Conservation (phyloP, 306 rosid genomes). For the Prinsepia uniflora region DNA sequence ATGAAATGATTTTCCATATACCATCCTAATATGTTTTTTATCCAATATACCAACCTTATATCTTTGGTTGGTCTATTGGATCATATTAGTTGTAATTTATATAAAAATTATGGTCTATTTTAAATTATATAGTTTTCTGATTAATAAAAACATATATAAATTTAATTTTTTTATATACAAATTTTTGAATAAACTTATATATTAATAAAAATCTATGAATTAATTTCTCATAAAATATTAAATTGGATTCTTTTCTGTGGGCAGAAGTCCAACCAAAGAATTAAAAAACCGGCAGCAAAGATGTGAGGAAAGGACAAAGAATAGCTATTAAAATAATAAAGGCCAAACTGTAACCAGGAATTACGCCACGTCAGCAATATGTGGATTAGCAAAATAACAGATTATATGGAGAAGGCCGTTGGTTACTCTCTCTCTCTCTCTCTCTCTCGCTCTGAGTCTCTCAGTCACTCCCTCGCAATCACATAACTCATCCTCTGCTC, state of each 20-base stretch:
- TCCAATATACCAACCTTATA: too few relatives aligned
- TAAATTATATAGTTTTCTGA: too few relatives aligned
- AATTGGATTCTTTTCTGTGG: not conserved
- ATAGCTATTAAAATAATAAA: not conserved
- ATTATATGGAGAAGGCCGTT: constrained; percentile 9
- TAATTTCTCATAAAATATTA: too few relatives aligned
- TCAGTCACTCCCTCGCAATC: constrained; percentile 8
- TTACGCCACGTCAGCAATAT: constrained; percentile 26
- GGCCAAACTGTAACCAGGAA: constrained; percentile 3
- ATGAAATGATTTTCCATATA: too few relatives aligned
- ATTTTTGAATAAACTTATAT: too few relatives aligned
- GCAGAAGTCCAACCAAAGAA: not conserved
- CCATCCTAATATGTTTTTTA: too few relatives aligned
- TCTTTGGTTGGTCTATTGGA: too few relatives aligned
- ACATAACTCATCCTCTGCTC: constrained; percentile 32
- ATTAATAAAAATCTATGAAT: too few relatives aligned
- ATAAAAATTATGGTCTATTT: too few relatives aligned
- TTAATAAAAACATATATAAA: too few relatives aligned
- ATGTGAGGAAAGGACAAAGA: not conserved
- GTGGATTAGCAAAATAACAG: constrained; percentile 24
- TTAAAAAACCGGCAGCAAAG: not conserved
- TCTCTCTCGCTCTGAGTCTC: not conserved
- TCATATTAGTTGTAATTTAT: too few relatives aligned
- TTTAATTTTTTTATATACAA: too few relatives aligned
- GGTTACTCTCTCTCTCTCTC: not conserved